Percentiles rank a stretch among this genome's conserved stretches.
These are phyloP conservation scores for Phaeosphaeriaceae sp. DNA, from an alignment of 2,329 filamentous ascomycete genomes.

Conservation along the genomic window DNA sequence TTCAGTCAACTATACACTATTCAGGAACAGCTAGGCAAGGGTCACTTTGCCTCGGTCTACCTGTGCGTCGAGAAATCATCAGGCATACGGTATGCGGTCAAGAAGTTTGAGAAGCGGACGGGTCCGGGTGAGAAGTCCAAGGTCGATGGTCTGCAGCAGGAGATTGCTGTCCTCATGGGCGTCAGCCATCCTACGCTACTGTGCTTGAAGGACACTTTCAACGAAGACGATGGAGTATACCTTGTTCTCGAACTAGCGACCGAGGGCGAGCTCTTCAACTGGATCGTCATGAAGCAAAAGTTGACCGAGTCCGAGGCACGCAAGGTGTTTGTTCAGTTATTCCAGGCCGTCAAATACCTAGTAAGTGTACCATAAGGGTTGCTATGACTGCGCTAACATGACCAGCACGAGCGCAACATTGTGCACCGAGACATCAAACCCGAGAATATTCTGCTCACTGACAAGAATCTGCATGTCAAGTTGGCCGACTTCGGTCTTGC, in stretches of 20 bases:
- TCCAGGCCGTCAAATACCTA: conserved; percentile 93
- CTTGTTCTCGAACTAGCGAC: conserved; percentile 88
- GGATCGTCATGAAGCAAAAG: conserved; percentile 89
- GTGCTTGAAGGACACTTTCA: conserved; percentile 93
- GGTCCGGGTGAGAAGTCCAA: conserved; percentile 85
- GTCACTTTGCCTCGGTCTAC: conserved; percentile 94
- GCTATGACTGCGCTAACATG: conserved; percentile 30
- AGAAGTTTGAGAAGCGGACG: conserved; percentile 87
- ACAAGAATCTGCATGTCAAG: conserved; percentile 86
- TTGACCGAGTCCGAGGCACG: conserved; percentile 83
- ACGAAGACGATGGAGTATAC: conserved; percentile 89
- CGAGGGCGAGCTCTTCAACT: conserved; percentile 95
- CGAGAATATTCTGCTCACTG: conserved; percentile 89
- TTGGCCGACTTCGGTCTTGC: conserved; percentile 95
- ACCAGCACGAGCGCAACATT: conserved; percentile 92
- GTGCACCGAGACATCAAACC: conserved; percentile 98
- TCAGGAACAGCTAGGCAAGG: conserved; percentile 86
- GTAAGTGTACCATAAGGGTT: conserved; percentile 60
- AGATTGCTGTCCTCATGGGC: conserved; percentile 96
- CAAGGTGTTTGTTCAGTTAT: conserved; percentile 88
- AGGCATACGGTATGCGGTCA: conserved; percentile 86
- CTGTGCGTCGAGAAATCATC: conserved; percentile 85
- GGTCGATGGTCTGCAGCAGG: conserved; percentile 86
- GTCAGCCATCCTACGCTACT: conserved; percentile 93
- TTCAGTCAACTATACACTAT: conserved; percentile 89